Base-by-base conservation (phyloP, 768 basidiomycete species). In the Kondoa malvinella region DNA sequence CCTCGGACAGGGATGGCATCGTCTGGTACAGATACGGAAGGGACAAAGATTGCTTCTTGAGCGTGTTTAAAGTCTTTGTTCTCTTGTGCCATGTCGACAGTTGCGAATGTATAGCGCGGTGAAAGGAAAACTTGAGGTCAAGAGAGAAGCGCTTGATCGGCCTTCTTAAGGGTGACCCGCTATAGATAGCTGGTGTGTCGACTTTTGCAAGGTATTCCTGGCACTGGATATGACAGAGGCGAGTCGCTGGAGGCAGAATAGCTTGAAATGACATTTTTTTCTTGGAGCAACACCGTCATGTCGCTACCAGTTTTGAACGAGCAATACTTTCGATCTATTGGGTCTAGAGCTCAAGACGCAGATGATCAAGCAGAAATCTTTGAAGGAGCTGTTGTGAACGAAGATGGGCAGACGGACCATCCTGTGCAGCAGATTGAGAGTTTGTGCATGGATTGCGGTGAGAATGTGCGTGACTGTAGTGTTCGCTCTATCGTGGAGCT, bases 381-480 rank as follows among this genome's bases (percentile, higher is more conserved):
- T 21, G 40, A 50, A 8, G 40, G 40, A 50, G 40, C 40, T 50
- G 40, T 50, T 8, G 40, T 50, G 40, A 21, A 50, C 21, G 40
- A 50, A 50, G 21, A 50, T 50, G 80, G 80, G 21, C 84, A 85
- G 4, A 86, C 87, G 31, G 78, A 78, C 58, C 80, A 81, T 66
- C 84, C 84, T 0, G 82, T 92, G 12, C 83, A 92, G 72, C 86
- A 89, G 77, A 82, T 97, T 69, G 88, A 90, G 68, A 92, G 89
- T 15, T 79, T 97, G 30, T 97, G 95, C 78, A 94, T 97, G 89
- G 83, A 83, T 76, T 99, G 95, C 75, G 81, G 83, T 57, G 84
- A 96, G 77, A 87, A 96, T 83, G 94, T 88, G 71, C 76, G 83
- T 76, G 17, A 16, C n/a, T 31, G 26, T 32, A 29, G 31, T 31